Percentiles rank a stretch among this genome's conserved stretches.
phyloP scores from a whole-genome alignment of 2,329 filamentous ascomycete species.

The Fusarium humuli region DNA sequence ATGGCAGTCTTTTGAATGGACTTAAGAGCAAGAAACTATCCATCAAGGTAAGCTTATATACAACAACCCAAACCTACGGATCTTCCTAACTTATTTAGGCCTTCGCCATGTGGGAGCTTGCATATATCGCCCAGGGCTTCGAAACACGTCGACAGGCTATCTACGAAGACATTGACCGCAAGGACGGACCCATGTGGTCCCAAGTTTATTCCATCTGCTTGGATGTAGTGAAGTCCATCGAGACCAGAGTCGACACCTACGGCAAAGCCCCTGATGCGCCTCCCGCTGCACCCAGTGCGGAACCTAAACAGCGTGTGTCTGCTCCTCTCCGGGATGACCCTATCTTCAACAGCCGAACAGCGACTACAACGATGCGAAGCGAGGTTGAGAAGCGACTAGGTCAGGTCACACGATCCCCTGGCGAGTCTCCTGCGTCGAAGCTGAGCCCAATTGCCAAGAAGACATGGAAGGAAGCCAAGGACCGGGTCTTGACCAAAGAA shows the following conservation, averaged over 20 bases:
- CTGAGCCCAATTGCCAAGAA: conserved; percentile 65
- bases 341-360: conserved; percentile 57
- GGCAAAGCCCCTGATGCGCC: conserved; percentile 58
- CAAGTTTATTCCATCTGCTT: conserved; percentile 80
- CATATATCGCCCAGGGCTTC: conserved; percentile 80
- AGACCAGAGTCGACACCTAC: conserved; percentile 72
- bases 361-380: conserved; percentile 54
- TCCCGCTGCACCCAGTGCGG: conserved; percentile 48
- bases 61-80: not conserved
- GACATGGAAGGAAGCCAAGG: conserved; percentile 60
- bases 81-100: conserved; percentile 59
- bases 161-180: conserved; percentile 87
- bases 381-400: conserved; percentile 61
- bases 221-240: conserved; percentile 74
- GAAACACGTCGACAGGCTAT: conserved; percentile 82
- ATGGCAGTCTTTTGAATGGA: conserved; percentile 87
- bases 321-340: conserved; percentile 59
- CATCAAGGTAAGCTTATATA: conserved; percentile 67
- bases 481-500: conserved; percentile 62
- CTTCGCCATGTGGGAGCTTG: conserved; percentile 93
- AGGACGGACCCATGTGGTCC: conserved; percentile 82
- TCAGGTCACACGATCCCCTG: conserved; percentile 60
- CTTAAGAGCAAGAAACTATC: conserved; percentile 85
- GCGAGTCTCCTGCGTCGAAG: conserved; percentile 60
- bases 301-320: conserved; percentile 51